Base-by-base conservation (phyloP, 352 stramenopile species). In the Plasmopara viticola region DNA sequence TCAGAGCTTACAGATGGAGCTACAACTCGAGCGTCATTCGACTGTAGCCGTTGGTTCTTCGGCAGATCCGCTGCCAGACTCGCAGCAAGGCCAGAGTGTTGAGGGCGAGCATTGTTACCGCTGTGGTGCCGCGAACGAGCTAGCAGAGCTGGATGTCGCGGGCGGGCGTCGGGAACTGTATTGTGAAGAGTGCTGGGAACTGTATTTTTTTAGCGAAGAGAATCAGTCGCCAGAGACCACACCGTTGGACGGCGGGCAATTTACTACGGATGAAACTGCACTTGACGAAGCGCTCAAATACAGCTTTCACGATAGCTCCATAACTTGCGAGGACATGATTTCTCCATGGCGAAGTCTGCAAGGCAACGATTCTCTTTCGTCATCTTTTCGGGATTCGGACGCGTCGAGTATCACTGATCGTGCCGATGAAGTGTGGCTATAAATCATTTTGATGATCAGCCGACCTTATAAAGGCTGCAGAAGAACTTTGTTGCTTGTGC, bases 11-110 rank as follows among this genome's bases (percentile, higher is more conserved):
- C 76, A 90, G 61, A 90, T 90, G 77, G 79, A 87, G 53, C 49
- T 77, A 37, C 79, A 87, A 42, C 87, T 90, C 49, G 79, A 90
- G 54, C 76, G 79, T 15, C 79, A 87, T 64, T 90, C 79, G 20
- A 68, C 70, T 25, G 60, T 84, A 37, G 77, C 72, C 34, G 29
- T 84, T 51, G 79, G 79, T 48, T 76, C 68, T 12, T 44, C 61
- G 42, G 58, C 58, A 0, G 64, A 37, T 25, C 56, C 64, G 12
- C 50, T 62, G 4, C 44, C 20, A 17, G n/a, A 49, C 25, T 64
- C 47, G 3, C 44, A 64, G 18, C 30, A 45, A 28, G 52, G 42
- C n/a, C 43, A 48, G 30, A 63, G 63, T 28, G 60, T 55, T 15
- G 68, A 58, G 30, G 64, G 45, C 7, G 45, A 70, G 45, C 56